Evolutionary conservation across 2,329 filamentous ascomycete species (phyloP).

Genomic region (Ophiostoma australiae): DNA sequence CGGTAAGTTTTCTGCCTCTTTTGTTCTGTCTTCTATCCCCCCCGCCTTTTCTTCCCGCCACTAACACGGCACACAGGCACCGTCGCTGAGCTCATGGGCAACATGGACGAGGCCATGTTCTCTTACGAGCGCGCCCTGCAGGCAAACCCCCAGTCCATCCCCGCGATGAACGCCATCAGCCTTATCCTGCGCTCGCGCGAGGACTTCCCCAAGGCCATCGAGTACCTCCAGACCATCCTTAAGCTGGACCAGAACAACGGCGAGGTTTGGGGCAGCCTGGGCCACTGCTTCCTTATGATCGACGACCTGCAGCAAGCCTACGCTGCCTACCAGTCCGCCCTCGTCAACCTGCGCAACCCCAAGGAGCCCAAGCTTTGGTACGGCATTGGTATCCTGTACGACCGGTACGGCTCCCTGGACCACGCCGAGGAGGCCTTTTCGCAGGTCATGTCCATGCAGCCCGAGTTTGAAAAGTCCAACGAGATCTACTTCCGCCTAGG

Average conservation of each 20-base stretch:
- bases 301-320: constrained; percentile 97
- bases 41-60: neutral
- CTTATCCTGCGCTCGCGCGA: constrained; percentile 87
- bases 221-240: constrained; percentile 84
- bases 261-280: constrained; percentile 93
- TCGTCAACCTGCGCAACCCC: constrained; percentile 87
- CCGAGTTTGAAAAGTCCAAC: constrained; percentile 95
- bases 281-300: constrained; percentile 99
- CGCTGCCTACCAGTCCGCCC: constrained; percentile 88
- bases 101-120: constrained; percentile 80
- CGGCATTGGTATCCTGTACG: constrained; percentile 94
- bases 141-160: constrained; percentile 82
- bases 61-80: constrained; percentile 52
- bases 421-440: constrained; percentile 98
- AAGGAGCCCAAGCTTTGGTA: constrained; percentile 99
- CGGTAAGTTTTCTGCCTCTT: constrained; percentile 53
- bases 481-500: constrained; percentile 97
- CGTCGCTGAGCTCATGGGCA: constrained; percentile 80
- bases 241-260: constrained; percentile 86
- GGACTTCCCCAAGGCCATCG: constrained; percentile 88
- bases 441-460: constrained; percentile 98
- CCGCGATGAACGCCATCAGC: constrained; percentile 91
- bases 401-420: constrained; percentile 91
- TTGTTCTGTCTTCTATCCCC: neutral
- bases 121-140: constrained; percentile 87